Base-by-base conservation (phyloP, 108 stramenopile genomes). In the Fragilaria crotonensis region DNA sequence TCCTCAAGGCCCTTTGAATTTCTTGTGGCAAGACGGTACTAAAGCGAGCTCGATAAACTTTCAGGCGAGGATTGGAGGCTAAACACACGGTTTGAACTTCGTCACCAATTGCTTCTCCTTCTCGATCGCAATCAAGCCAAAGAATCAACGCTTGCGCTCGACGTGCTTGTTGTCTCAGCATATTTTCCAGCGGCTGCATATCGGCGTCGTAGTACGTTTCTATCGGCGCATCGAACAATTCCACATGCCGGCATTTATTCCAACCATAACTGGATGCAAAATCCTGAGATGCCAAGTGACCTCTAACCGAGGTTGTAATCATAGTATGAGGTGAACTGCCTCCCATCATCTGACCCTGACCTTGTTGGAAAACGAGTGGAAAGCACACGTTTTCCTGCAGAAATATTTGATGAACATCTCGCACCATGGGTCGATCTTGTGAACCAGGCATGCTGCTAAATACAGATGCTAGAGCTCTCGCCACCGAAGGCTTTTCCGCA, bases 111-210 rank as follows among this genome's bases (percentile, higher is more conserved):
- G 92, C 92, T 70, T 96, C 95, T 47, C 96, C 98, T 72, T 99
- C 98, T 22, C 94, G 84, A 77, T 99, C 98, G 65, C 97, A 98
- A 84, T 99, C 98, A 25, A 97, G 67, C 98, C 98, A 99, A 30
- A 99, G 70, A 44, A 99, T 87, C 20, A 97, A 71, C 31, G 84
- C 87, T 30, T 90, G 73, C 1, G 60, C 80, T 5, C 62, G 28
- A 32, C 58, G 53, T 17, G 83, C 59, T 56, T 80, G 54, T 20
- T 60, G 53, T 19, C 59, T 45, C 30, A 92, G 49, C 87, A 88
- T 92, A 17, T 66, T 71, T 60, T 81, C 62, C 33, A 92, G 54
- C 4, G 81, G 79, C 59, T 84, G 36, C 85, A 92, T 88, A 54
- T 92, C 90, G 21, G 77, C 67, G 1, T 48, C 52, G 68, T 92